Percentiles rank a stretch among this genome's conserved stretches.
phyloP scores from a whole-genome alignment of 2,329 filamentous ascomycete genomes.

The Botryotinia calthae region DNA sequence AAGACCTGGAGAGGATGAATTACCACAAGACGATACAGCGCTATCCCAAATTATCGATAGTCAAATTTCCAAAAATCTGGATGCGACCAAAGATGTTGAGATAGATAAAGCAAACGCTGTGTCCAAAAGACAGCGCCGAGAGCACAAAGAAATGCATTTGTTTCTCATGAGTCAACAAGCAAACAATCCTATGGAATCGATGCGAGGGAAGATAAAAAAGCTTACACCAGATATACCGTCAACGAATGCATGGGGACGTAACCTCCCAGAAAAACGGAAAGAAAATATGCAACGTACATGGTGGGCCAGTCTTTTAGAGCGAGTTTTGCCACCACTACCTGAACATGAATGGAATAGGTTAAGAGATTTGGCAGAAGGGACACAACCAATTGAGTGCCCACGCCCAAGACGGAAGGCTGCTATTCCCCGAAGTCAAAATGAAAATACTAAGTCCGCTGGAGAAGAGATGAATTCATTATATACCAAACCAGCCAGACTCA shows the following conservation, averaged over 20 bases:
- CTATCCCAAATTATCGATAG: slow-evolving; percentile 40
- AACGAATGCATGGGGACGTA: slow-evolving; percentile 51
- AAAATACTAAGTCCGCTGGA: neutral
- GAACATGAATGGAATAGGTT: slow-evolving; percentile 55
- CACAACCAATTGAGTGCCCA: slow-evolving; percentile 21
- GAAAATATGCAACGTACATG: slow-evolving; percentile 47
- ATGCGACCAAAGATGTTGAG: neutral
- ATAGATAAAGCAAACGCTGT: neutral
- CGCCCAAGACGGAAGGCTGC: slow-evolving; percentile 30
- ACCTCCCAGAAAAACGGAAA: slow-evolving; percentile 42
- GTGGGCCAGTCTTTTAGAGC: slow-evolving; percentile 48
- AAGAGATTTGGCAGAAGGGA: slow-evolving; percentile 45
- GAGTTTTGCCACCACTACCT: slow-evolving; percentile 54
- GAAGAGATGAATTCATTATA: neutral
- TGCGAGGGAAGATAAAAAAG: slow-evolving; percentile 15
- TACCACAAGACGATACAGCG: slow-evolving; percentile 44
- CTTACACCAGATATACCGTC: slow-evolving; percentile 43
- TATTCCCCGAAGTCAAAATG: neutral
- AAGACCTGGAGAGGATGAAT: slow-evolving; percentile 32
- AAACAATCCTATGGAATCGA: slow-evolving; percentile 22
- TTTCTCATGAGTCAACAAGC: slow-evolving; percentile 27
- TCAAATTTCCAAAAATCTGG: neutral
- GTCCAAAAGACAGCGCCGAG: neutral
- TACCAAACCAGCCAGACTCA: neutral
- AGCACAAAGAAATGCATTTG: neutral